A percentile compares a stretch with the other conserved stretches of the same genome.
These are phyloP conservation scores for Celoporthe dispersa DNA, from an alignment of 2,329 filamentous ascomycete genomes.

Conservation along the genomic window DNA sequence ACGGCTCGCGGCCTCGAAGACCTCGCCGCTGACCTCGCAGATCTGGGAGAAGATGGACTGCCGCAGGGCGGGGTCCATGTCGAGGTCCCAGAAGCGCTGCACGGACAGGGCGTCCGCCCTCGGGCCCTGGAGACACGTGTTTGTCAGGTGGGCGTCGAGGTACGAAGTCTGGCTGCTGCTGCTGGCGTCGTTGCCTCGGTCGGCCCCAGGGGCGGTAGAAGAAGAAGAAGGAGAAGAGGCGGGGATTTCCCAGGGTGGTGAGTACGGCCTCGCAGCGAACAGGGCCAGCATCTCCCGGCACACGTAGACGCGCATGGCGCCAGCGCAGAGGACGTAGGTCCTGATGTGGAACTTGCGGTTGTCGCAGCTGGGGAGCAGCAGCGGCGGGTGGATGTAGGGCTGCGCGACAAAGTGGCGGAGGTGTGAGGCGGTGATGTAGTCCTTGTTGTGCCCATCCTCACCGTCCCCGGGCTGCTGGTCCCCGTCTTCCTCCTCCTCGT, in stretches of 20 bases:
- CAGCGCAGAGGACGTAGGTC: conserved; percentile 84
- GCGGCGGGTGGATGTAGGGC: conserved; percentile 88
- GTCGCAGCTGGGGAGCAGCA: conserved; percentile 68
- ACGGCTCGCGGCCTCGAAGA: conserved; percentile 85
- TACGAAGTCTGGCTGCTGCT: too few species aligned
- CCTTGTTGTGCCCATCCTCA: conserved; percentile 41
- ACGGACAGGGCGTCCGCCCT: conserved; percentile 62
- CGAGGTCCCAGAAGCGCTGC: conserved; percentile 73
- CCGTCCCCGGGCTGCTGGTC: conserved; percentile 35
- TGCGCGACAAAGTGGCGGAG: conserved; percentile 96
- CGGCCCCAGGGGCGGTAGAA: too few species aligned
- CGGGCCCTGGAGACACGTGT: conserved; percentile 84
- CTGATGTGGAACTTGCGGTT: conserved; percentile 92
- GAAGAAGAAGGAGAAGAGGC: background rate
- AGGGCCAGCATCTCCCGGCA: conserved; percentile 92
- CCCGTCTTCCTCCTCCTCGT: conserved; percentile 64
- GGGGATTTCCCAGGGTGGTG: conserved; percentile 56
- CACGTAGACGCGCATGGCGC: conserved; percentile 80
- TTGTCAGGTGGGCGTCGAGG: conserved; percentile 83
- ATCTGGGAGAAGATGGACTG: conserved; percentile 74
- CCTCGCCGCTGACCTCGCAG: conserved; percentile 70
- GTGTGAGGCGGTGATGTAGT: conserved; percentile 80
- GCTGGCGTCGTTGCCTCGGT: too few species aligned
- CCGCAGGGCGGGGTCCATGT: conserved; percentile 41
- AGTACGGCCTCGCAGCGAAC: conserved; percentile 79